A percentile compares a stretch with the other conserved stretches of the same genome.
Conservation (phyloP, 768 basidiomycete species). For the Lentinula edodes region DNA sequence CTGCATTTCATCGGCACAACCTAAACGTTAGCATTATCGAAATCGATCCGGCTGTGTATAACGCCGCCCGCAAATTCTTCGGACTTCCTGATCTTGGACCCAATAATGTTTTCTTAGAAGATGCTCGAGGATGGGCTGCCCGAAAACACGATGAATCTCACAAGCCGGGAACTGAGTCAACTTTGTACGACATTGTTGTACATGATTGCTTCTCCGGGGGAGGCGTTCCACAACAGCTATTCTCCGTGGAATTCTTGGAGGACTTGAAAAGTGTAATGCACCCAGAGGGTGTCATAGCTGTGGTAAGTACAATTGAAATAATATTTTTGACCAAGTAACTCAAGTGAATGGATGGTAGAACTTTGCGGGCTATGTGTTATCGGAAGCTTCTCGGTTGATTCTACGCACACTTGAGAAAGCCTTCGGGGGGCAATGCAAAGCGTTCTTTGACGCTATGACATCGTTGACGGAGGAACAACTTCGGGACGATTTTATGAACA, state of each 20-base stretch:
- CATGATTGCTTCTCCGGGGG: slow-evolving; percentile 97
- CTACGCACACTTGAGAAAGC: slow-evolving; percentile 60
- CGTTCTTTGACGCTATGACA: slow-evolving; percentile 67
- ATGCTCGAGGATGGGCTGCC: slow-evolving; percentile 70
- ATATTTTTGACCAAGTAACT: neutral
- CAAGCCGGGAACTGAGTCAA: slow-evolving; percentile 18
- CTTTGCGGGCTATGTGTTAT: slow-evolving; percentile 68
- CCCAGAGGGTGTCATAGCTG: slow-evolving; percentile 68
- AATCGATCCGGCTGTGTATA: slow-evolving; percentile 87
- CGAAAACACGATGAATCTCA: slow-evolving; percentile 24
- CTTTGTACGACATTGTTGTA: slow-evolving; percentile 64
- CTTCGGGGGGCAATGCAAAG: slow-evolving; percentile 72
- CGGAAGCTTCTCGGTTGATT: slow-evolving; percentile 60
- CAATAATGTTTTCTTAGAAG: slow-evolving; percentile 63
- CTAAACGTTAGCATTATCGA: slow-evolving; percentile 83
- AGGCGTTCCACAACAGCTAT: slow-evolving; percentile 80
- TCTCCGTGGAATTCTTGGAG: slow-evolving; percentile 79
- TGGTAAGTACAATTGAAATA: slow-evolving; percentile 45
- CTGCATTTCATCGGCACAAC: slow-evolving; percentile 63
- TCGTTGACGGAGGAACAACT: slow-evolving; percentile 40
- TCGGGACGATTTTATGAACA: slow-evolving; percentile 57
- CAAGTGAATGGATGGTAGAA: slow-evolving; percentile 44
- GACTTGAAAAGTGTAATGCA: slow-evolving; percentile 60
- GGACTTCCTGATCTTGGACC: slow-evolving; percentile 63
- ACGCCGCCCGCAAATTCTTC: slow-evolving; percentile 75